Percentiles rank a stretch among this genome's conserved stretches.
Evolutionary conservation across 2,329 filamentous ascomycete genomes (phyloP).

Genomic region (Dothistroma pini): DNA sequence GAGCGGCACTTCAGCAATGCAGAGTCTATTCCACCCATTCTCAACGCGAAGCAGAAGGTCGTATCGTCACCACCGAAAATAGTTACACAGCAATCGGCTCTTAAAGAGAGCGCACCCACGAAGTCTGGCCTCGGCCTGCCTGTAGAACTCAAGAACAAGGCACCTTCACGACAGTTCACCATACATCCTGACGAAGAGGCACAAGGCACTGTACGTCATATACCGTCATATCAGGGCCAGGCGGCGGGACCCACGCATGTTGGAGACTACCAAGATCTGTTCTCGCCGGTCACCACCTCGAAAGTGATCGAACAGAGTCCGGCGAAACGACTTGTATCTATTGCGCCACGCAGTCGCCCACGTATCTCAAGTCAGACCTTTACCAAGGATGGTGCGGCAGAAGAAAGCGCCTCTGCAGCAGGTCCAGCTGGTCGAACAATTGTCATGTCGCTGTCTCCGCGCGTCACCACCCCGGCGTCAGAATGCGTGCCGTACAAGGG

Average conservation of each 20-base stretch:
- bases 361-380: conserved; percentile 37
- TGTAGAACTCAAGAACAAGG: background rate
- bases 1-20: conserved; percentile 17
- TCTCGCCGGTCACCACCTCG: conserved; percentile 34
- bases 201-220: conserved; percentile 30
- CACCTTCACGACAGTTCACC: conserved; percentile 22
- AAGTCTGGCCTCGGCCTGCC: conserved; percentile 18
- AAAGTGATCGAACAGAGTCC: conserved; percentile 5
- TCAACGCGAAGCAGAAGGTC: background rate
- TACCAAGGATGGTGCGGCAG: conserved; percentile 12
- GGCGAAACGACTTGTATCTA: conserved; percentile 12
- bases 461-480: conserved; percentile 2
- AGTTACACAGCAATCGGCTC: background rate
- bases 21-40: background rate
- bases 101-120: background rate
- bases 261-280: conserved; percentile 34
- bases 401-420: background rate
- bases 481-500: background rate
- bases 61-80: background rate
- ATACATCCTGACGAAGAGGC: conserved; percentile 29
- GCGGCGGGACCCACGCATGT: conserved; percentile 1
- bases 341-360: conserved; percentile 27
- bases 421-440: background rate
- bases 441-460: conserved; percentile 3
- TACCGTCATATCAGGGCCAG: conserved; percentile 11